Conservation (phyloP, 1,284 basidiomycete genomes). For the Fomitiporia mediterranea region DNA sequence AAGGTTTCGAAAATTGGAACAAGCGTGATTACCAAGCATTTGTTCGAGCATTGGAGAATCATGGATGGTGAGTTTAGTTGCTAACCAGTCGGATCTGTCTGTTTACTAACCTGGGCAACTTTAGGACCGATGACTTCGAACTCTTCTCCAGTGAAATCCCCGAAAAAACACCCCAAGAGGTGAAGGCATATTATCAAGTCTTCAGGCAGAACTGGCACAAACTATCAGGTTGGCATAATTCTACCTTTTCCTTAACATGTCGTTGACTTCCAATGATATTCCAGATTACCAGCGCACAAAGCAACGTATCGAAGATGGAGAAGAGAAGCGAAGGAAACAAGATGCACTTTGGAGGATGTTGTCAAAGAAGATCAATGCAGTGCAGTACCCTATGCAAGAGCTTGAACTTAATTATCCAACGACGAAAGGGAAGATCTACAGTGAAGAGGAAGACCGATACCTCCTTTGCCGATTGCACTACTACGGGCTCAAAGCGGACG, state of each 20-base stretch:
- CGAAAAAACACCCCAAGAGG: constrained; percentile 80
- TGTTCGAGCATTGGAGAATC: constrained; percentile 77
- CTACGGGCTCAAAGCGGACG: constrained; percentile 89
- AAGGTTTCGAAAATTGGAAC: constrained; percentile 90
- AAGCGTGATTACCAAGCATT: constrained; percentile 93
- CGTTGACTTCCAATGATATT: background rate
- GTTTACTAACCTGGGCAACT: no score
- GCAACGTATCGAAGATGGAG: constrained; percentile 76
- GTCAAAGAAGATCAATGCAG: constrained; percentile 74
- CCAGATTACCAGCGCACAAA: constrained; percentile 80
- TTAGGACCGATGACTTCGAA: constrained; percentile 69
- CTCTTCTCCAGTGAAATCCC: constrained; percentile 83
- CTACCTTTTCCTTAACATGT: background rate
- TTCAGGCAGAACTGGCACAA: constrained; percentile 92
- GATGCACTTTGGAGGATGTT: constrained; percentile 78
- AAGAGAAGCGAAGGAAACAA: constrained; percentile 83
- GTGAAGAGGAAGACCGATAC: constrained; percentile 96
- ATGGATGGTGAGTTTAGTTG: constrained; percentile 70
- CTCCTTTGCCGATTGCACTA: constrained; percentile 87
- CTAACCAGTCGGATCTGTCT: background rate
- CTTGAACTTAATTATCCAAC: constrained; percentile 92
- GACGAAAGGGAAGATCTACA: constrained; percentile 94
- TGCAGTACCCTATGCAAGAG: constrained; percentile 90
- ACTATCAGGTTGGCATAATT: constrained; percentile 59
- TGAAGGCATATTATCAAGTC: constrained; percentile 76